Conservation (phyloP, 2,329 filamentous ascomycete species). For the Diaporthe sp. region DNA sequence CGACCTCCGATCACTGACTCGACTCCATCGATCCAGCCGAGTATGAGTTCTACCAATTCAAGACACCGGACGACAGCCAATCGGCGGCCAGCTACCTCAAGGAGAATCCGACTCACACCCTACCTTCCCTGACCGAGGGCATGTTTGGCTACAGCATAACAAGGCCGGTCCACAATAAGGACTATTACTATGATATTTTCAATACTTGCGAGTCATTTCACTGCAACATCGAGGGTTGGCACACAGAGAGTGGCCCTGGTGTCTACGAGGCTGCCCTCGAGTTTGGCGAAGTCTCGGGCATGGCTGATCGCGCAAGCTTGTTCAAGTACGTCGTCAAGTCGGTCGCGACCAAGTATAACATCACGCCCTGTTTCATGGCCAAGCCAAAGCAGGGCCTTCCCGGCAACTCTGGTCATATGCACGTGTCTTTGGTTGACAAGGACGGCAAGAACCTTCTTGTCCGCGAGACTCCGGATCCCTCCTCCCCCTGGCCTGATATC, state of each 20-base stretch:
- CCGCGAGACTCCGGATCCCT: constrained; percentile 78
- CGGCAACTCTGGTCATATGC: constrained; percentile 96
- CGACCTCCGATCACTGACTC: background rate
- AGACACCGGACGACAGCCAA: constrained; percentile 74
- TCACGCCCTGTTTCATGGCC: constrained; percentile 98
- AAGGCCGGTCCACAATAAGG: constrained; percentile 88
- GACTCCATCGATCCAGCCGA: constrained; percentile 71
- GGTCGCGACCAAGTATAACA: constrained; percentile 86
- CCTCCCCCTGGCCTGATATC: constrained; percentile 81
- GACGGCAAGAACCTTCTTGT: constrained; percentile 88
- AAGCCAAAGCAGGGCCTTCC: constrained; percentile 93
- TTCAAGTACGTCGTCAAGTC: constrained; percentile 98
- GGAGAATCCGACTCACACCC: constrained; percentile 78
- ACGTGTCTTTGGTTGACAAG: constrained; percentile 87
- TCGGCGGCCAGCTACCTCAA: constrained; percentile 82
- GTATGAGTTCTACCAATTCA: constrained; percentile 96
- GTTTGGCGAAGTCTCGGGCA: constrained; percentile 87
- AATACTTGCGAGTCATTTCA: constrained; percentile 82
- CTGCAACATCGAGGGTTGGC: constrained; percentile 92
- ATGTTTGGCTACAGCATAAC: constrained; percentile 97
- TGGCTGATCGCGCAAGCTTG: constrained; percentile 91
- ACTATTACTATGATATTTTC: constrained; percentile 92
- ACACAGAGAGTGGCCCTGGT: constrained; percentile 92
- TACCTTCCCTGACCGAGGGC: constrained; percentile 87
- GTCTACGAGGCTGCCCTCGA: constrained; percentile 97